A percentile compares a stretch with the other conserved stretches of the same genome.
Conservation (phyloP, 148 eudicot species). For the Dysphania ambrosioides region DNA sequence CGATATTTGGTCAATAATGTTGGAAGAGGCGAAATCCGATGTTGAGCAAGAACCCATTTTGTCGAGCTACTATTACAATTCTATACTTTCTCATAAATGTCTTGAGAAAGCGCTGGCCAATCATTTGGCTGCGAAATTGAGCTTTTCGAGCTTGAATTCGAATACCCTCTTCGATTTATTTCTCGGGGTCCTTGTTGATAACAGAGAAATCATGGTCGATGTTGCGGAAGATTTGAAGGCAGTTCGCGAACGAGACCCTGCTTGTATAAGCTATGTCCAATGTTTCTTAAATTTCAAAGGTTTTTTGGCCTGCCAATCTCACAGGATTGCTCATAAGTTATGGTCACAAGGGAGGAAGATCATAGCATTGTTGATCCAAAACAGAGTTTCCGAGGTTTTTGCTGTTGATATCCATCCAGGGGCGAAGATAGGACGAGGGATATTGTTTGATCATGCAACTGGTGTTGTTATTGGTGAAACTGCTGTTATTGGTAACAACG, state of each 20-base stretch:
- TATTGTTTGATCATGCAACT: slow-evolving; percentile 80
- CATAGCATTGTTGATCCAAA: slow-evolving; percentile 59
- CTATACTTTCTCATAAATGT: slow-evolving; percentile 50
- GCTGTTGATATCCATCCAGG: slow-evolving; percentile 89
- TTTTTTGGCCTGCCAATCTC: slow-evolving; percentile 66
- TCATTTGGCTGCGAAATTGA: slow-evolving; percentile 56
- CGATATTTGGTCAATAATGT: slow-evolving; percentile 54
- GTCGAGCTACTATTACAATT: slow-evolving; percentile 46
- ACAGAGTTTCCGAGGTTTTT: slow-evolving; percentile 64
- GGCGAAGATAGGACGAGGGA: slow-evolving; percentile 70
- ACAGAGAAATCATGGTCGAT: slow-evolving; percentile 38
- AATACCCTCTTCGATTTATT: slow-evolving; percentile 53
- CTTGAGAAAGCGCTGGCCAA: slow-evolving; percentile 56
- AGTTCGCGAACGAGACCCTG: slow-evolving; percentile 74
- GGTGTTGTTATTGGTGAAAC: slow-evolving; percentile 86
- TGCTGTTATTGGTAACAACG: slow-evolving; percentile 75
- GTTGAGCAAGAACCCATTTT: slow-evolving; percentile 69
- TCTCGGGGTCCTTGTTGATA: slow-evolving; percentile 37
- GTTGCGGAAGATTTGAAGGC: slow-evolving; percentile 60
- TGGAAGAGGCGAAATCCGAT: slow-evolving; percentile 51
- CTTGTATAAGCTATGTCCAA: slow-evolving; percentile 73
- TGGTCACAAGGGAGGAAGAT: slow-evolving; percentile 66
- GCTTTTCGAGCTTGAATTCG: slow-evolving; percentile 41
- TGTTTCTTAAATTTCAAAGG: slow-evolving; percentile 81
- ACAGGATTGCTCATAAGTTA: slow-evolving; percentile 58